These are phyloP conservation scores for Apostasia ramifera DNA, from an alignment of 106 monocot species.

Conservation along the genomic window DNA sequence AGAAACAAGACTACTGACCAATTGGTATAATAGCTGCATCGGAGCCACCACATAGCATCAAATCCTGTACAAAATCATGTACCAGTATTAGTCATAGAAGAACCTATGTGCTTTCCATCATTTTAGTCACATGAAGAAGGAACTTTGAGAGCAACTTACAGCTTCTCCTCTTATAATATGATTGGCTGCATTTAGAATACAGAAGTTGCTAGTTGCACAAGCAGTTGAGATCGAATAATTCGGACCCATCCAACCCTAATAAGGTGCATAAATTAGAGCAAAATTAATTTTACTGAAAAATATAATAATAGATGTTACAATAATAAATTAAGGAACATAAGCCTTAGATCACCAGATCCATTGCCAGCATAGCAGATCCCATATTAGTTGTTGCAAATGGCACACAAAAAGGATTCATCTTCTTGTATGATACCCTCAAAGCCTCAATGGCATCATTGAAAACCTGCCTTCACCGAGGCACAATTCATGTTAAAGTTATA, in stretches of 20 bases:
- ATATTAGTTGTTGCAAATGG: slow-evolving; percentile 82
- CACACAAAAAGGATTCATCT: slow-evolving; percentile 80
- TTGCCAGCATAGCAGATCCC: slow-evolving; percentile 80
- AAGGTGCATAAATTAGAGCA: not conserved
- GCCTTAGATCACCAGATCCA: slow-evolving; percentile 53
- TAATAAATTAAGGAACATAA: not conserved
- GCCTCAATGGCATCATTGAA: slow-evolving; percentile 82
- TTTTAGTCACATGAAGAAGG: not conserved
- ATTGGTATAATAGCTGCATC: slow-evolving; percentile 93
- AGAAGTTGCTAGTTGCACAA: slow-evolving; percentile 76
- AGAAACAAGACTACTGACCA: slow-evolving; percentile 24
- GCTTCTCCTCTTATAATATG: slow-evolving; percentile 76
- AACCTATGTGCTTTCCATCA: not conserved
- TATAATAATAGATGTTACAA: not conserved
- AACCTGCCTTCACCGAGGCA: slow-evolving; percentile 19
- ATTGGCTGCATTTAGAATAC: slow-evolving; percentile 72
- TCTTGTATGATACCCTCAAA: slow-evolving; percentile 69
- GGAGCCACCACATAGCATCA: slow-evolving; percentile 98
- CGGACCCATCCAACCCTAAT: slow-evolving; percentile 81
- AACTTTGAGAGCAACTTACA: slow-evolving; percentile 23
- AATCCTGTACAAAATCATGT: slow-evolving; percentile 39
- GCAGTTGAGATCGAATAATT: slow-evolving; percentile 80
- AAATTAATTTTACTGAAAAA: not conserved
- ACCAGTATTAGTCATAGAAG: not conserved
- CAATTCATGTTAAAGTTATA: too few species aligned